phyloP scores from a whole-genome alignment of 2,329 filamentous ascomycete species.

The Colletotrichum godetiae region DNA sequence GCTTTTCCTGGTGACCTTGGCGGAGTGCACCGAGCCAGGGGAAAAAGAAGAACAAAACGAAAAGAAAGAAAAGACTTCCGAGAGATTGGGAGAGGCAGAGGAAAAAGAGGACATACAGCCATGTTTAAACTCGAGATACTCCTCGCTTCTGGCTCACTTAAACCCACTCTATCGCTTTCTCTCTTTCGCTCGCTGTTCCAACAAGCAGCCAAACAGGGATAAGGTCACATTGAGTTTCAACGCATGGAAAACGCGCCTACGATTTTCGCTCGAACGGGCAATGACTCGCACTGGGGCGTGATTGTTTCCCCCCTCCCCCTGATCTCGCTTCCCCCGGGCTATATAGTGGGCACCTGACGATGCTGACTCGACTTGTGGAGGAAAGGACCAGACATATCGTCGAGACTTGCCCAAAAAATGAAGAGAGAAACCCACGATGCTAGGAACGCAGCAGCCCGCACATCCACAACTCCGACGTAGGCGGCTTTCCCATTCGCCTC shows the following conservation, averaged over 20 bases:
- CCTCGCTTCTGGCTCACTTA: background rate
- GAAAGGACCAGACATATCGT: background rate
- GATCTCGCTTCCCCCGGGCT: constrained; percentile 22
- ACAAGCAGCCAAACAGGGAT: background rate
- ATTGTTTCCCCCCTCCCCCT: background rate
- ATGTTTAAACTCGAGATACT: constrained; percentile 13
- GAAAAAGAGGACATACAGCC: background rate
- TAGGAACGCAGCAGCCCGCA: background rate
- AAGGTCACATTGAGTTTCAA: constrained; percentile 9
- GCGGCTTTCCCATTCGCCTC: background rate
- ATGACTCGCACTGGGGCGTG: constrained; percentile 19
- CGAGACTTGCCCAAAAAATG: background rate
- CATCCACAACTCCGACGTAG: background rate
- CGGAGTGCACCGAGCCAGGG: background rate
- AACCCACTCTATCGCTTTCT: background rate
- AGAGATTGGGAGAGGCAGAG: background rate
- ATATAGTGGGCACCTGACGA: background rate
- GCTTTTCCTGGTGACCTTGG: background rate
- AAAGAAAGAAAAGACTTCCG: background rate
- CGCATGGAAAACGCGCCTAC: constrained; percentile 3
- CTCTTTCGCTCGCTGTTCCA: background rate
- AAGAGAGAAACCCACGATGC: background rate
- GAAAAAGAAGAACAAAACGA: background rate
- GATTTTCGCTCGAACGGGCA: constrained; percentile 1
- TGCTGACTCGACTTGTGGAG: constrained; percentile 9